Evolutionary conservation across 176 grass and related monocot species (phyloP), one percentile per base, ranked within the genome.

Genomic region (Bothriochloa decipiens): DNA sequence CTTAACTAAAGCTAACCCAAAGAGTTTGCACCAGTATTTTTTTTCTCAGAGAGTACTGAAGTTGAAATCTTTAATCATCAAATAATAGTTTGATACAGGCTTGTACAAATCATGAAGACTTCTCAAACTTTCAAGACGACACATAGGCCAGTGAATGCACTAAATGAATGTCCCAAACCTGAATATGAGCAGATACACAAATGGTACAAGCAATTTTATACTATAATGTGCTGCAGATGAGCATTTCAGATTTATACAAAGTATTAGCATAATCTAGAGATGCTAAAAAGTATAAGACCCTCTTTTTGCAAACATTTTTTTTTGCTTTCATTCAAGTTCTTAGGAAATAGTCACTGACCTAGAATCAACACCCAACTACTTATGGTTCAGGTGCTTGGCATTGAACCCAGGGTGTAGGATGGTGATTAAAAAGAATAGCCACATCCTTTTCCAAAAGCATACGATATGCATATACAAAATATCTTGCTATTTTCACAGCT

Each of bases 1-100:
- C 52, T 46, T 25, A 52, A 50, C 40, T 53, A n/a, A 86, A 80
- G 32, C 23, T 53, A n/a, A 65, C n/a, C 29, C 7, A 86, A 80
- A 40, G 17, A 74, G 11, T 42, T 86, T 32, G 0, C 29, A 55
- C 16, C 20, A 43, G 26, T 41, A 26, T 20, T 52, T 36, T 50
- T 29, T 29, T 53, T 53, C 27, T 1, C n/a, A n/a, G 73, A 53
- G 13, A 14, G 39, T 40, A 66, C 29, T 81, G 28, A 64, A 82
- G 43, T 77, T 57, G 61, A 12, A 82, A 29, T 77, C 42, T 15
- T 53, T 11, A 70, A 76, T 11, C 12, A 11, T 22, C 2, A 53
- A 65, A 87, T 13, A 25, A 11, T 28, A 70, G n/a, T 50, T 63
- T 82, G 3, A 8, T 15, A 14, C 40, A 23, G 22, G 10, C 23